A percentile compares a stretch with the other conserved stretches of the same genome.
These are phyloP conservation scores for Xylariaceae sp. DNA, from an alignment of 2,329 filamentous ascomycete genomes.

Conservation along the genomic window DNA sequence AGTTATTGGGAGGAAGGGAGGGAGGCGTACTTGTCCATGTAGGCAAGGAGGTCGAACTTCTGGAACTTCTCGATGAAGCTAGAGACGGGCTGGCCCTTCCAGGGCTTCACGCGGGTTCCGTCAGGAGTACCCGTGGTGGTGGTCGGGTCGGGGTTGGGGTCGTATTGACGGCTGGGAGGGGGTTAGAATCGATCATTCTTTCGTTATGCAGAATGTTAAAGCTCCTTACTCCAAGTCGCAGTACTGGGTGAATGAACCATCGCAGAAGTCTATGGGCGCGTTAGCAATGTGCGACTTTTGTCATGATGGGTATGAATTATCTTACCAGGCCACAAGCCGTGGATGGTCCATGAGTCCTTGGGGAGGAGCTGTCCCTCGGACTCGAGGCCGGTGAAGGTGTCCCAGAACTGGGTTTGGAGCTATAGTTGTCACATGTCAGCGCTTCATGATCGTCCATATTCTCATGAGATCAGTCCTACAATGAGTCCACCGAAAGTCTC, in stretches of 20 bases:
- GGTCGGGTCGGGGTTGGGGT: slow-evolving; percentile 56
- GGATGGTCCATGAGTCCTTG: slow-evolving; percentile 51
- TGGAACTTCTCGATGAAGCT: slow-evolving; percentile 55
- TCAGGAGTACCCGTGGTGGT: slow-evolving; percentile 53
- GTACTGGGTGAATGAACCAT: slow-evolving; percentile 58
- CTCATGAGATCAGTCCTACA: slow-evolving; percentile 23
- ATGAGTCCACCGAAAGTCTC: slow-evolving; percentile 61
- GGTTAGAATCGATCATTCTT: not conserved
- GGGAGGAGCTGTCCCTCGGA: slow-evolving; percentile 53
- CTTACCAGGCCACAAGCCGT: slow-evolving; percentile 52
- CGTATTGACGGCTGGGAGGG: slow-evolving; percentile 52
- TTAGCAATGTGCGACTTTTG: slow-evolving; percentile 3
- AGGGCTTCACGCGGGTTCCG: slow-evolving; percentile 51
- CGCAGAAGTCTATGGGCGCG: slow-evolving; percentile 38
- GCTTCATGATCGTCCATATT: not conserved
- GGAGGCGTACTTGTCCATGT: slow-evolving; percentile 52
- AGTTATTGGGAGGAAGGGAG: slow-evolving; percentile 8
- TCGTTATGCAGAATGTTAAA: not conserved
- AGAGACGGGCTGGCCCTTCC: slow-evolving; percentile 52
- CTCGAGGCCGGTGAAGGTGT: slow-evolving; percentile 58
- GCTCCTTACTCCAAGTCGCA: slow-evolving; percentile 48
- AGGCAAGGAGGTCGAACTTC: slow-evolving; percentile 54
- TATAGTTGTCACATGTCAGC: slow-evolving; percentile 19
- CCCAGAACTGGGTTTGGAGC: slow-evolving; percentile 60
- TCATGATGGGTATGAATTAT: not conserved